Percentiles rank a stretch among this genome's conserved stretches.
phyloP scores from a whole-genome alignment of 1,284 basidiomycete species.

The Cryptococcus wingfieldii region DNA sequence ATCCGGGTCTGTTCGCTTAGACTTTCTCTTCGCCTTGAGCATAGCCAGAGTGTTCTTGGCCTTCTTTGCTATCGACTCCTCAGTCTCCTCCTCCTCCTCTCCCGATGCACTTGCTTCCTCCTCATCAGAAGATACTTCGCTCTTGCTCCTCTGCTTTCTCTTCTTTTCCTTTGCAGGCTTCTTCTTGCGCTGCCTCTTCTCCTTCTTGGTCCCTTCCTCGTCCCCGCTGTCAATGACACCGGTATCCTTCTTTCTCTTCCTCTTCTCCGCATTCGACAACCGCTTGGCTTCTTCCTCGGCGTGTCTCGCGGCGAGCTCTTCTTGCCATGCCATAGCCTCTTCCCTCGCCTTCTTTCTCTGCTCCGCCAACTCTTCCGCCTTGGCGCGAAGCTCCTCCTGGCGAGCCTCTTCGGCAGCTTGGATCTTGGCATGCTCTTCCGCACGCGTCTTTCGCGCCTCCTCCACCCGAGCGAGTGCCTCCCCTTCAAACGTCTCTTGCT shows the following conservation, averaged over 20 bases:
- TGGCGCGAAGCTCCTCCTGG: constrained; percentile 51
- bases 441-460: constrained; percentile 56
- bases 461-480: constrained; percentile 70
- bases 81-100: constrained; percentile 21
- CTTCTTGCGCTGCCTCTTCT: constrained; percentile 28
- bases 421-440: constrained; percentile 46
- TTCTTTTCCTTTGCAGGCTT: constrained; percentile 25
- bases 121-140: constrained; percentile 24
- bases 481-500: constrained; percentile 69
- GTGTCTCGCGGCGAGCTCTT: constrained; percentile 44
- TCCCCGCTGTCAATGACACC: constrained; percentile 32
- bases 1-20: constrained; percentile 26
- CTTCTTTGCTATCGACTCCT: constrained; percentile 16
- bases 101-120: constrained; percentile 12
- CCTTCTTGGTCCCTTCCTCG: constrained; percentile 22
- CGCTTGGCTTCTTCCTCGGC: constrained; percentile 48
- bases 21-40: constrained; percentile 33
- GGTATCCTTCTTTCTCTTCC: constrained; percentile 40
- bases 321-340: constrained; percentile 59
- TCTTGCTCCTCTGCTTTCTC: constrained; percentile 29
- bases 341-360: constrained; percentile 69
- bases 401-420: constrained; percentile 40
- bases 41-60: constrained; percentile 23
- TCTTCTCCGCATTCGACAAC: constrained; percentile 34
- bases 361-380: constrained; percentile 68